phyloP scores from a whole-genome alignment of 352 stramenopile species.

The Hyaloperonospora brassicae region DNA sequence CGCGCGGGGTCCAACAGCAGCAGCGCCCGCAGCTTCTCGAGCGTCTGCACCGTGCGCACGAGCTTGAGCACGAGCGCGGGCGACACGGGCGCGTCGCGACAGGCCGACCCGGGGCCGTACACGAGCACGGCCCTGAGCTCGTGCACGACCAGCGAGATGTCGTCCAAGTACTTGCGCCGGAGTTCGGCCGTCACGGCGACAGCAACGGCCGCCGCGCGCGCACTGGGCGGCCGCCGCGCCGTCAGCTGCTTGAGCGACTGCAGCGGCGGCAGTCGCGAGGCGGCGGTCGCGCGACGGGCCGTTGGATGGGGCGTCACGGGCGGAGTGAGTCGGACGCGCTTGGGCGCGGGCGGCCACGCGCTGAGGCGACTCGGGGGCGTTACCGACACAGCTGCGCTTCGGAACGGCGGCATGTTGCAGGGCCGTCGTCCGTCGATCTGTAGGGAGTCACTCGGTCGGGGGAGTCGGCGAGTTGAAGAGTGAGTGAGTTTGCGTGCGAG shows the following conservation, averaged over 20 bases:
- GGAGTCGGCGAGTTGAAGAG: too few species aligned
- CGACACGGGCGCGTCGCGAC: constrained; percentile 10
- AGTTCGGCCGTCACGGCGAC: constrained; percentile 10
- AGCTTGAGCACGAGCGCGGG: constrained; percentile 25
- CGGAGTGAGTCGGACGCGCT: too few species aligned
- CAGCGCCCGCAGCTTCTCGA: constrained; percentile 27
- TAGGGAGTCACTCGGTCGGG: too few species aligned
- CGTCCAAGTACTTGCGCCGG: constrained; percentile 18
- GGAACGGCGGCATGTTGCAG: too few species aligned
- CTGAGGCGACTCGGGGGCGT: too few species aligned
- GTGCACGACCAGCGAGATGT: constrained; percentile 29
- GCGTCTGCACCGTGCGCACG: constrained; percentile 30
- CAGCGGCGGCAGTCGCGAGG: constrained; percentile 8
- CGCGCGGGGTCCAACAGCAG: constrained; percentile 23
- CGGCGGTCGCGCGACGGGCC: too few species aligned
- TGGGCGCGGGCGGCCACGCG: too few species aligned
- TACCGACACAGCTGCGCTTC: too few species aligned
- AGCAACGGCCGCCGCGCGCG: constrained; percentile 1
- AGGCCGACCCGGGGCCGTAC: constrained; percentile 19
- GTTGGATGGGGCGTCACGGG: too few species aligned
- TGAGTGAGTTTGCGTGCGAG: too few species aligned
- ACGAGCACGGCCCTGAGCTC: constrained; percentile 28
- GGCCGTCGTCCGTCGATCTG: too few species aligned
- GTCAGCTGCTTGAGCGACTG: constrained; percentile 10
- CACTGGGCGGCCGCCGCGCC: background rate